phyloP scores from a whole-genome alignment of 2,329 filamentous ascomycete species.

The Phialophora chinensis region DNA sequence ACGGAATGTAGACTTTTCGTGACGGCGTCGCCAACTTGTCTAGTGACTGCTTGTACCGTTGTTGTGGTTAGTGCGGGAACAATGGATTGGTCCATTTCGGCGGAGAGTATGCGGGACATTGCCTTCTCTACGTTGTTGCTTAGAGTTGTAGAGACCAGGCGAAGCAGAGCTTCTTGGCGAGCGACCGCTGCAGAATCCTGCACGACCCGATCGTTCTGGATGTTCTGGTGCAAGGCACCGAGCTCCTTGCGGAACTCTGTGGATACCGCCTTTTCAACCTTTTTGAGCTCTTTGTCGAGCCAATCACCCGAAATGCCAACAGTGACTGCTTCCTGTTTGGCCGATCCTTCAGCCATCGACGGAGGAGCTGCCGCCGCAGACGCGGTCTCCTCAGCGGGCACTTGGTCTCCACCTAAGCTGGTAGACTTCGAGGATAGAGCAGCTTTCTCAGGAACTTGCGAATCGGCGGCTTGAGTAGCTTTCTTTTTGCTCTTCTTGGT shows the following conservation, averaged over 20 bases:
- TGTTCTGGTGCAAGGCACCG: constrained; percentile 62
- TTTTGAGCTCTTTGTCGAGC: constrained; percentile 66
- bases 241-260: constrained; percentile 60
- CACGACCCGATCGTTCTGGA: constrained; percentile 72
- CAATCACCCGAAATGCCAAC: constrained; percentile 60
- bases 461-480: constrained; percentile 18
- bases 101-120: constrained; percentile 74
- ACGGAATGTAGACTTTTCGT: constrained; percentile 68
- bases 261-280: constrained; percentile 52
- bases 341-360: constrained; percentile 12
- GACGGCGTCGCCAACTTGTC: constrained; percentile 72
- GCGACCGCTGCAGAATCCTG: constrained; percentile 67
- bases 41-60: constrained; percentile 71
- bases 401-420: constrained; percentile 6
- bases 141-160: constrained; percentile 70
- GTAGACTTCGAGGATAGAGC: not conserved
- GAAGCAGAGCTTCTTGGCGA: constrained; percentile 73
- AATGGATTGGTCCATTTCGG: constrained; percentile 75
- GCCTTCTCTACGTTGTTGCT: constrained; percentile 77
- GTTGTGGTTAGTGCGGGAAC: constrained; percentile 75
- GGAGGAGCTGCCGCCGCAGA: constrained; percentile 11
- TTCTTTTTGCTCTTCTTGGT: constrained; percentile 40
- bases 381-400: constrained; percentile 10
- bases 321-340: constrained; percentile 41
- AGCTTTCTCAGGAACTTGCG: constrained; percentile 19